Evolutionary conservation across 192 early-diverging fungal species (phyloP).

Genomic region (Lunasporangiospora selenospora): DNA sequence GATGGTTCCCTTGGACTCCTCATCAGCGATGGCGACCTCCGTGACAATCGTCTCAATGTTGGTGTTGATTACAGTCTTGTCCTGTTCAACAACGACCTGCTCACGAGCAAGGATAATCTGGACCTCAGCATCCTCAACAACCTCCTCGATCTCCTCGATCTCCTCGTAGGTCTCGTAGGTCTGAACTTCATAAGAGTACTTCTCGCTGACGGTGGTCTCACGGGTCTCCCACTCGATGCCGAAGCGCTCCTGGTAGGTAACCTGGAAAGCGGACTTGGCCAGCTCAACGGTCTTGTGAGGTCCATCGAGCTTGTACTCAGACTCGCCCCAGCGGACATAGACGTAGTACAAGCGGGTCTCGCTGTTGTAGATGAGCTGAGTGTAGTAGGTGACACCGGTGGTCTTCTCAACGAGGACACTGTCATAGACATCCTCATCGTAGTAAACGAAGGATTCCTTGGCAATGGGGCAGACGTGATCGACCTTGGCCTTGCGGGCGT

Average conservation of each 20-base stretch:
- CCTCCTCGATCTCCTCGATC: neutral
- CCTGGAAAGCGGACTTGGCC: conserved; percentile 24
- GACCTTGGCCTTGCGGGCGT: conserved; percentile 27
- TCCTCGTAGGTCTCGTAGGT: conserved; percentile 11
- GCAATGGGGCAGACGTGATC: conserved; percentile 13
- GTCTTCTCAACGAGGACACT: conserved; percentile 4
- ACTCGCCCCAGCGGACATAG: conserved; percentile 14
- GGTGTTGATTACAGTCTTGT: conserved; percentile 8
- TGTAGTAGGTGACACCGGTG: neutral
- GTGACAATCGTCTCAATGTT: neutral
- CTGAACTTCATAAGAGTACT: conserved; percentile 3
- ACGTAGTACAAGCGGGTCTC: conserved; percentile 9
- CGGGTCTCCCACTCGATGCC: conserved; percentile 24
- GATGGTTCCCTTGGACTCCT: too few species aligned
- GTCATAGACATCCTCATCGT: conserved; percentile 32
- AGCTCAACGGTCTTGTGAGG: conserved; percentile 22
- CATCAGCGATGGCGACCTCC: neutral
- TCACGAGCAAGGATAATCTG: neutral
- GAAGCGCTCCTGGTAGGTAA: conserved; percentile 17
- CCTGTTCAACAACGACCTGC: conserved; percentile 3
- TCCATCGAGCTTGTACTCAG: conserved; percentile 31
- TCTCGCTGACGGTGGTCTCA: conserved; percentile 2
- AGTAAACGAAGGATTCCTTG: conserved; percentile 25
- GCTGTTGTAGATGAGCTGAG: conserved; percentile 3
- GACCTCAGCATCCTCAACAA: neutral